Evolutionary conservation across 2,329 filamentous ascomycete genomes (phyloP).

Genomic region (Fusarium solani-melongenae): DNA sequence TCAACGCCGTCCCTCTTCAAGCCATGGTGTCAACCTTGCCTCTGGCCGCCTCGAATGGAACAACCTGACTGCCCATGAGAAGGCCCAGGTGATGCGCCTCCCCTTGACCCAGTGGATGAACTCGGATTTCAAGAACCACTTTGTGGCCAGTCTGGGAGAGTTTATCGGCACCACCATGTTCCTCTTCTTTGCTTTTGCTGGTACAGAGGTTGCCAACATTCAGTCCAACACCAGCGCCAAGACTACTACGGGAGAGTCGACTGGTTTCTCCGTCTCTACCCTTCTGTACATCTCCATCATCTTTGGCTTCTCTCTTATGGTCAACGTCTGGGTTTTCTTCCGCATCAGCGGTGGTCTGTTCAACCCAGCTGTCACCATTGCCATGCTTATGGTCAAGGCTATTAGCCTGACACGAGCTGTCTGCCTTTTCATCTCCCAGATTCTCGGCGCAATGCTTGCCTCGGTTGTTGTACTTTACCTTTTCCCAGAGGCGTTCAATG

Average conservation of each 20-base stretch:
- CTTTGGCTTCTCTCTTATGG: constrained; percentile 57
- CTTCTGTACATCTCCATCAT: constrained; percentile 55
- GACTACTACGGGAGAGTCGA: constrained; percentile 56
- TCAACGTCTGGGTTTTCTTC: constrained; percentile 62
- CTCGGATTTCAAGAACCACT: constrained; percentile 57
- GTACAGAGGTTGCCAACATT: constrained; percentile 54
- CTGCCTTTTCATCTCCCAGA: constrained; percentile 62
- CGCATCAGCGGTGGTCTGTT: constrained; percentile 55
- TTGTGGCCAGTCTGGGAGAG: constrained; percentile 52
- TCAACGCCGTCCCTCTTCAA: constrained; percentile 22
- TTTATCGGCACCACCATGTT: constrained; percentile 57
- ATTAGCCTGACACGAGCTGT: constrained; percentile 58
- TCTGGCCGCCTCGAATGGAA: constrained; percentile 51
- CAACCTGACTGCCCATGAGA: constrained; percentile 52
- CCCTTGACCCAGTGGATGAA: constrained; percentile 61
- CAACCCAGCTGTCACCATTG: constrained; percentile 59
- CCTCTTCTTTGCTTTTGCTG: constrained; percentile 57
- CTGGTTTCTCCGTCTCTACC: constrained; percentile 56
- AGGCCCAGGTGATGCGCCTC: constrained; percentile 56
- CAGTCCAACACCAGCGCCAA: constrained; percentile 46
- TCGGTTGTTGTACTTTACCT: constrained; percentile 55
- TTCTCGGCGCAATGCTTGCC: constrained; percentile 58
- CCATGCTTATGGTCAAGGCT: constrained; percentile 61
- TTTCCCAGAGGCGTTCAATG: constrained; percentile 57
- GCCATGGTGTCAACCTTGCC: constrained; percentile 28